phyloP scores from a whole-genome alignment of 441 rosid genomes.

The Melastoma candidum region DNA sequence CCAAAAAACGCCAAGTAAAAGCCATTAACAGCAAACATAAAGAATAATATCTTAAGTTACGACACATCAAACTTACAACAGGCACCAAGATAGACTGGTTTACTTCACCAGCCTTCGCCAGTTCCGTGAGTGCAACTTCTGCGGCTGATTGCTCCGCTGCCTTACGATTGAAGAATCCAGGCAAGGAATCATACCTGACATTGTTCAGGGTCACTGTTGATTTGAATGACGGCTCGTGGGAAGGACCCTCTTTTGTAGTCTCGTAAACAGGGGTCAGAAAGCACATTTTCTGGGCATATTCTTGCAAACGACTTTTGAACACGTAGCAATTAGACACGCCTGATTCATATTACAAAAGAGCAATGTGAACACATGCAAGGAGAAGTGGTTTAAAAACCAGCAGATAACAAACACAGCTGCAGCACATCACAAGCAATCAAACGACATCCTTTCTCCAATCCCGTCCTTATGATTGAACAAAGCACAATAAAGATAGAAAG shows the following conservation, averaged over 20 bases:
- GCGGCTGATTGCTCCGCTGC: constrained; percentile 98
- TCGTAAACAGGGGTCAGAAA: constrained; percentile 71
- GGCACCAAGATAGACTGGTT: constrained; percentile 52
- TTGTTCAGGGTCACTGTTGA: constrained; percentile 63
- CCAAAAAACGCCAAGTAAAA: too few relatives aligned
- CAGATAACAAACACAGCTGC: too few relatives aligned
- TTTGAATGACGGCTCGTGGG: constrained; percentile 63
- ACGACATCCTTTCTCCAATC: too few relatives aligned
- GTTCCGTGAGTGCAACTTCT: constrained; percentile 71
- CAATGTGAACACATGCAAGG: too few relatives aligned
- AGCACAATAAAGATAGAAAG: too few relatives aligned
- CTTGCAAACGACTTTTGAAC: constrained; percentile 82
- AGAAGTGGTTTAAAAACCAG: too few relatives aligned
- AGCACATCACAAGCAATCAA: too few relatives aligned
- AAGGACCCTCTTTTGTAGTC: constrained; percentile 76
- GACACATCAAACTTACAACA: constrained; percentile 42
- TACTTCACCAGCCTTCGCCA: constrained; percentile 50
- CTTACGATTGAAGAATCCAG: constrained; percentile 78
- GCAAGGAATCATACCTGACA: constrained; percentile 56
- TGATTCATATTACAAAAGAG: constrained; percentile 4
- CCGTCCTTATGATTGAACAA: too few relatives aligned
- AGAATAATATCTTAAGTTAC: neutral
- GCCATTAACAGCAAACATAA: too few relatives aligned
- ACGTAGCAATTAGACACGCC: constrained; percentile 87
- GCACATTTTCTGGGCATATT: constrained; percentile 65